Evolutionary conservation across 2,329 filamentous ascomycete species (phyloP), one percentile per base, ranked within the genome.

Genomic region (Pleurostoma richardsiae): DNA sequence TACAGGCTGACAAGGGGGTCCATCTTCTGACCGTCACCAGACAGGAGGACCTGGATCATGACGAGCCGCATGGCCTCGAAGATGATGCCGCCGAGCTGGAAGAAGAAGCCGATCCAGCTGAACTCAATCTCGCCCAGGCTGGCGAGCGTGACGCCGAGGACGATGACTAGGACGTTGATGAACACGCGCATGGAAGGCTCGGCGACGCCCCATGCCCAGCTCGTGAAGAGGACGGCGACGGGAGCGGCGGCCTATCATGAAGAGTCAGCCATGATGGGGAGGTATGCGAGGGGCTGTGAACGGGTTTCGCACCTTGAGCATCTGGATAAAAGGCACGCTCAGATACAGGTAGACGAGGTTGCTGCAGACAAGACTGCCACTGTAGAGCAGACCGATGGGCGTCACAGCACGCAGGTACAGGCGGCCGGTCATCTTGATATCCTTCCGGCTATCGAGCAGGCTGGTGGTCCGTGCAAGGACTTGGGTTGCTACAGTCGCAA

Each of bases 291-390:
- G 10, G 3, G 7, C 7, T 29, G 19, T 19, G 5, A 33, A 26
- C 33, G n/a, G 58, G 4, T 4, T 8, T 36, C 51, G 3, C 54
- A 88, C 85, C 86, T 96, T 96, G 68, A 96, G 83, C 91, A 96
- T 96, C 76, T 96, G 91, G 62, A 96, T 96, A 70, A 96, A 96
- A 49, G 91, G 87, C 48, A 96, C 91, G 58, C 86, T 91, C 48
- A 96, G 80, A 70, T 96, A 95, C 47, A 96, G 78, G 66, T 96
- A 96, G 56, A 91, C 89, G 71, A 95, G 72, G 74, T 96, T 96
- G 65, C 90, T 89, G 70, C 90, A 96, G 63, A 96, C 95, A 70
- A 96, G 79, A 67, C 86, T 91, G 71, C 95, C 75, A 62, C 86
- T 91, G 81, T 96, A 96, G 72, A 95, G 91, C 60, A 95, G 69